These are phyloP conservation scores for Rhodomyrtus psidioides DNA, from an alignment of 441 rosid genomes.

Conservation along the genomic window DNA sequence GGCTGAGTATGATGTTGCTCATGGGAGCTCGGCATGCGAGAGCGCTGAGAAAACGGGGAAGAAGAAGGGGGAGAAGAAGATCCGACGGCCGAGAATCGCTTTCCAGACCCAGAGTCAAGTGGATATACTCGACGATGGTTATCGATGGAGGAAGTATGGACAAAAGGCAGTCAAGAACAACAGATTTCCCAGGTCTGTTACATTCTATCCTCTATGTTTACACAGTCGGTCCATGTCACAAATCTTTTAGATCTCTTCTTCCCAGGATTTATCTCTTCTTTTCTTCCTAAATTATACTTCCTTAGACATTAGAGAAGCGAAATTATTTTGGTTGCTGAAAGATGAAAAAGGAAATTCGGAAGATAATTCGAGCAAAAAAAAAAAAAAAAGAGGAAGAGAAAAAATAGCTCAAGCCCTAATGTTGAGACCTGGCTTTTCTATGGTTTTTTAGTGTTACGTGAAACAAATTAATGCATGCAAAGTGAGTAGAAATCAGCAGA, in stretches of 20 bases:
- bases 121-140: slow-evolving; percentile 9
- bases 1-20: background rate
- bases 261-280: background rate
- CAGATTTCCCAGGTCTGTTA: slow-evolving; percentile 6
- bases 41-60: background rate
- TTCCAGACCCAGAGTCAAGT: slow-evolving; percentile 8
- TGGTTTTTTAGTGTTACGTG: background rate
- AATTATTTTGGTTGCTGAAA: background rate
- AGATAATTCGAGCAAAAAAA: background rate
- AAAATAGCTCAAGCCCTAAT: background rate
- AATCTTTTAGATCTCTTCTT: background rate
- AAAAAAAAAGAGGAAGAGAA: background rate
- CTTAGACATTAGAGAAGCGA: background rate
- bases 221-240: background rate
- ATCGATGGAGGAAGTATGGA: slow-evolving; percentile 10
- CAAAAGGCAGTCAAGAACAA: slow-evolving; percentile 13
- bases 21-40: background rate
- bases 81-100: background rate
- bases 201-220: background rate
- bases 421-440: background rate
- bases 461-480: background rate
- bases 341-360: background rate
- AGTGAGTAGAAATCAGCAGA: background rate
- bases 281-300: background rate
- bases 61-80: slow-evolving; percentile 9